Evolutionary conservation across 148 eudicot genomes (phyloP).

Genomic region (Arctostaphylos glauca): DNA sequence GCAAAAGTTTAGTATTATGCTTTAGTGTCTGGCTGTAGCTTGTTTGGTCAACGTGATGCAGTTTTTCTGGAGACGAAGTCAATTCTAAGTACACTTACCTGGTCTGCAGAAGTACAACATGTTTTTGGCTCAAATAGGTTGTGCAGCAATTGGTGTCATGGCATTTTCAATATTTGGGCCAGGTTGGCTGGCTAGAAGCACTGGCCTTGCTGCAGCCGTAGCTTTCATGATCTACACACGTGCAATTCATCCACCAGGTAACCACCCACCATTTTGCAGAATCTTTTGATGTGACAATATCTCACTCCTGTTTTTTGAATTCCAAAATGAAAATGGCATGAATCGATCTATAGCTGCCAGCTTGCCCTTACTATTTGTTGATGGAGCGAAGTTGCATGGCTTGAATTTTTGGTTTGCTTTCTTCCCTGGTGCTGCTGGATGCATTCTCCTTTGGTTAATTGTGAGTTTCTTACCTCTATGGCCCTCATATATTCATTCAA

Average conservation of each 20-base stretch:
- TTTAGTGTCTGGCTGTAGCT: not conserved
- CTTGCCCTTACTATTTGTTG: constrained; percentile 82
- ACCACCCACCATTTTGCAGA: not conserved
- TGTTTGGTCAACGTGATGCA: not conserved
- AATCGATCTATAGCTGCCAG: constrained; percentile 68
- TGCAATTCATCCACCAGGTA: constrained; percentile 88
- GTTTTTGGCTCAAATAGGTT: constrained; percentile 95
- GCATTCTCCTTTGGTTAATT: constrained; percentile 67
- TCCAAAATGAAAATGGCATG: not conserved
- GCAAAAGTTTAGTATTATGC: not conserved
- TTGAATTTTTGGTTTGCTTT: constrained; percentile 83
- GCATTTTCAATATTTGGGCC: constrained; percentile 80
- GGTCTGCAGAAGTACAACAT: constrained; percentile 85
- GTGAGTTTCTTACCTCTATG: constrained; percentile 46
- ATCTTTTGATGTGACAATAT: not conserved
- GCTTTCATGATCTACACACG: constrained; percentile 84
- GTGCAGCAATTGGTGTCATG: constrained; percentile 84
- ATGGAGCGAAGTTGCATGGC: constrained; percentile 77
- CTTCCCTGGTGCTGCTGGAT: constrained; percentile 90
- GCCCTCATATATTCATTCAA: not conserved
- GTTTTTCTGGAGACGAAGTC: not conserved
- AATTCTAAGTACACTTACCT: not conserved
- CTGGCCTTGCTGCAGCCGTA: constrained; percentile 72
- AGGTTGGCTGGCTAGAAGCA: constrained; percentile 83
- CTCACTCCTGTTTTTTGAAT: not conserved